These are phyloP conservation scores for Microcyclosporella mali DNA, from an alignment of 2,329 filamentous ascomycete species.

Conservation along the genomic window DNA sequence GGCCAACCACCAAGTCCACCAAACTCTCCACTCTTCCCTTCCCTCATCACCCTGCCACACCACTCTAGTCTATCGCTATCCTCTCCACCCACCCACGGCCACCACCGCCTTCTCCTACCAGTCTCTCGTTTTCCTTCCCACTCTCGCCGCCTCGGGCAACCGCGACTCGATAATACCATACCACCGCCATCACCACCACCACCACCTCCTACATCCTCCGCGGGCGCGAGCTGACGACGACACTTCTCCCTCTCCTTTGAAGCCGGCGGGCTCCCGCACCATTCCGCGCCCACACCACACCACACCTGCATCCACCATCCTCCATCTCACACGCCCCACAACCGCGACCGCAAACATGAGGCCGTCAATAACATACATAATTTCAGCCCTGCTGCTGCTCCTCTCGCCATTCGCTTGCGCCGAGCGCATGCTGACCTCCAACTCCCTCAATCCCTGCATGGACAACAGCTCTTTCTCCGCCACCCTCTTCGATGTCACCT, in stretches of 20 bases:
- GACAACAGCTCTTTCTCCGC: conserved; percentile 79
- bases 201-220: not conserved
- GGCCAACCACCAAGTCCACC: too few relatives aligned
- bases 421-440: conserved; percentile 67
- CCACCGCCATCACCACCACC: not conserved
- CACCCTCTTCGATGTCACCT: conserved; percentile 78
- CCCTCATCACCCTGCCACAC: conserved; percentile 2
- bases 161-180: not conserved
- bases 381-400: conserved; percentile 28
- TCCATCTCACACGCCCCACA: conserved; percentile 1
- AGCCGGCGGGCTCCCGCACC: conserved; percentile 5
- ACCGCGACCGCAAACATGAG: conserved; percentile 20
- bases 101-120: not conserved
- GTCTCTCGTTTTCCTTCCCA: conserved; percentile 1
- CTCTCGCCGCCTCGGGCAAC: conserved; percentile 1
- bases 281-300: not conserved
- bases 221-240: conserved; percentile 12
- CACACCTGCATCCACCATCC: not conserved
- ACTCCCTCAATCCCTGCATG: conserved; percentile 79
- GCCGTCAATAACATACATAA: conserved; percentile 24
- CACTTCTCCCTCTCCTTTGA: conserved; percentile 17
- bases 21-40: not conserved
- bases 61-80: conserved; percentile 3
- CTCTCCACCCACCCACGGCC: conserved; percentile 1
- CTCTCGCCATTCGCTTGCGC: conserved; percentile 48